phyloP scores from a whole-genome alignment of 306 rosid genomes.

The Sindora glabra region DNA sequence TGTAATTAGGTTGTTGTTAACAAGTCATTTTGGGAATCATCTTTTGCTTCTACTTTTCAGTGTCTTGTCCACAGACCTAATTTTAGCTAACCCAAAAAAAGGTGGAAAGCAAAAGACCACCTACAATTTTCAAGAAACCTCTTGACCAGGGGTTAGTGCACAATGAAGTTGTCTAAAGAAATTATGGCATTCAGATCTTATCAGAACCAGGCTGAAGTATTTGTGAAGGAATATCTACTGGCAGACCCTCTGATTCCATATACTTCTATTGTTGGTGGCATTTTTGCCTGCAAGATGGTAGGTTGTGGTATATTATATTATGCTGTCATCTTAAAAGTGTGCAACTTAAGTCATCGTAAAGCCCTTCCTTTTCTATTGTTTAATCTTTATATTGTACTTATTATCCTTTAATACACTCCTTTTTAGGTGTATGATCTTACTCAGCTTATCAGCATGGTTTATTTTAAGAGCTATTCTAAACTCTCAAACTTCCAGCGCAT shows the following conservation, averaged over 20 bases:
- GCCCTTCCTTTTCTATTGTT: neutral
- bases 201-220: slow-evolving; percentile 63
- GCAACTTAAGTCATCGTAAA: neutral
- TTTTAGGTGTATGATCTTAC: slow-evolving; percentile 64
- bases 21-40: neutral
- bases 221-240: slow-evolving; percentile 55
- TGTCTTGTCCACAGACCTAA: slow-evolving; percentile 5
- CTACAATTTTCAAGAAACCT: slow-evolving; percentile 12
- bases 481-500: slow-evolving; percentile 61
- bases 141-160: slow-evolving; percentile 18
- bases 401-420: slow-evolving; percentile 6
- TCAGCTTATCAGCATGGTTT: slow-evolving; percentile 52
- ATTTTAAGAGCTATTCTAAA: slow-evolving; percentile 79
- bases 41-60: neutral
- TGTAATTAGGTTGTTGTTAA: neutral
- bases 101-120: neutral
- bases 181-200: slow-evolving; percentile 62
- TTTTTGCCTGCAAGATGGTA: slow-evolving; percentile 85
- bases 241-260: slow-evolving; percentile 61
- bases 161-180: slow-evolving; percentile 43
- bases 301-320: slow-evolving; percentile 1
- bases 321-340: neutral
- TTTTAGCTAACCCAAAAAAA: slow-evolving; percentile 14
- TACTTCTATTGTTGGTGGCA: slow-evolving; percentile 58
- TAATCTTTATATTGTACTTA: slow-evolving; percentile 1